Evolutionary conservation across 805 yeast species (phyloP).

Genomic region (Lipomyces sp.): DNA sequence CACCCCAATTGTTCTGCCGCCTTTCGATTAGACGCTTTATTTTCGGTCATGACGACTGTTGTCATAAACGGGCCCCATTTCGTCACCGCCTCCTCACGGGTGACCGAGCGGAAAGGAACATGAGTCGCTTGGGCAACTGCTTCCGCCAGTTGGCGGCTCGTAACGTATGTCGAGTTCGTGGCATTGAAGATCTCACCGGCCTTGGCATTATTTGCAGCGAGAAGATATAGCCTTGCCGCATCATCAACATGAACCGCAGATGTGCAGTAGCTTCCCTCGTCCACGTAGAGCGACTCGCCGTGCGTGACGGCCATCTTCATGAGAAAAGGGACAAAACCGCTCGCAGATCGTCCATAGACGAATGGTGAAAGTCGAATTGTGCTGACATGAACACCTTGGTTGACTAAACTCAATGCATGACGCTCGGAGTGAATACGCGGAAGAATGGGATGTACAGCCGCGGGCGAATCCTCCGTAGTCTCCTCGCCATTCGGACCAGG

Average conservation of each 20-base stretch:
- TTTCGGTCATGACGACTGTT: no score
- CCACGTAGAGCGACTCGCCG: slow-evolving; percentile 40
- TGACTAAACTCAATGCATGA: slow-evolving; percentile 4
- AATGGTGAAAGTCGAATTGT: slow-evolving; percentile 14
- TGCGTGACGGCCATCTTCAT: slow-evolving; percentile 33
- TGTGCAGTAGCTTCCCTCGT: slow-evolving; percentile 40
- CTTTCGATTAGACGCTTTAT: no score
- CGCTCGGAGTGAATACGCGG: slow-evolving; percentile 7
- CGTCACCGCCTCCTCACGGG: no score
- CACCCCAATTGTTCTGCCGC: no score
- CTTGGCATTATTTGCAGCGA: slow-evolving; percentile 34
- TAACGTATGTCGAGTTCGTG: slow-evolving; percentile 32
- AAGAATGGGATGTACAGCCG: not conserved
- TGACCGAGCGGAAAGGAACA: no score
- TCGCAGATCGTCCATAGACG: slow-evolving; percentile 14
- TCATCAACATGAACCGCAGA: slow-evolving; percentile 38
- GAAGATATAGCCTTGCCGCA: slow-evolving; percentile 37
- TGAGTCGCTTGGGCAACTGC: slow-evolving; percentile 32
- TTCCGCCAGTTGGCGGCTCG: slow-evolving; percentile 34
- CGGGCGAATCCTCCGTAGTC: slow-evolving; percentile 21
- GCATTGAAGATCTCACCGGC: slow-evolving; percentile 36
- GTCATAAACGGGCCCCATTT: no score
- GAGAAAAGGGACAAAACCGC: slow-evolving; percentile 16
- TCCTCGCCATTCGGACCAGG: slow-evolving; percentile 16
- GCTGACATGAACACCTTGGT: slow-evolving; percentile 8